phyloP scores from a whole-genome alignment of 139 green algal species.

The Chlamydomonas sphaeroides region DNA sequence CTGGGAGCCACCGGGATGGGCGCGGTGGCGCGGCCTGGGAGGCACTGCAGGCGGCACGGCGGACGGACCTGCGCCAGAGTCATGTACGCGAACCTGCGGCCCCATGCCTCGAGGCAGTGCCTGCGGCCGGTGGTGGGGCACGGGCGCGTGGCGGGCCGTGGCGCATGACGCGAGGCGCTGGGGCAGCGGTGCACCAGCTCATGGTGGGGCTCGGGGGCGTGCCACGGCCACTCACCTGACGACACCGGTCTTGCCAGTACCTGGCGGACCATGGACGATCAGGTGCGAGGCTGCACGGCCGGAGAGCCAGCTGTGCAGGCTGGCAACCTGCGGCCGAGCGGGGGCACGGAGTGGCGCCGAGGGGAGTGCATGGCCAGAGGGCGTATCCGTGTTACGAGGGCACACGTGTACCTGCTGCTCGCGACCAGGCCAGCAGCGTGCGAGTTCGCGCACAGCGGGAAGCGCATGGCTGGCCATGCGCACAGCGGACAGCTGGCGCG shows the following conservation, averaged over 20 bases:
- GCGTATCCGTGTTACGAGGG: background rate
- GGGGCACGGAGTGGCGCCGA: background rate
- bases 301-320: constrained; percentile 13
- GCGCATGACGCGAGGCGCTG: too few relatives aligned
- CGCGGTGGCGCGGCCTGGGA: too few relatives aligned
- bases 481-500: too few relatives aligned
- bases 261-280: constrained; percentile 16
- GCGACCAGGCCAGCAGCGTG: constrained; percentile 1
- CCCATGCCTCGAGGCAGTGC: constrained; percentile 22
- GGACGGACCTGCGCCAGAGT: constrained; percentile 1
- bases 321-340: background rate
- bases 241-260: constrained; percentile 23
- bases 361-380: background rate
- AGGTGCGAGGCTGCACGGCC: constrained; percentile 1
- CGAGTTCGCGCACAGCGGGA: background rate
- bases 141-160: too few relatives aligned
- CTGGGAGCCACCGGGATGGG: too few relatives aligned
- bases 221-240: constrained; percentile 5
- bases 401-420: background rate
- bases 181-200: too few relatives aligned
- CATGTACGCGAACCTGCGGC: constrained; percentile 11
- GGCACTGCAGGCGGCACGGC: background rate
- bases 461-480: too few relatives aligned
- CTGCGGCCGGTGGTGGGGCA: too few relatives aligned
- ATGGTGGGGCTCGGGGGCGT: too few relatives aligned